A percentile compares a stretch with the other conserved stretches of the same genome.
phyloP scores from a whole-genome alignment of 2,329 filamentous ascomycete genomes.

The Pseudogymnoascus sp. region DNA sequence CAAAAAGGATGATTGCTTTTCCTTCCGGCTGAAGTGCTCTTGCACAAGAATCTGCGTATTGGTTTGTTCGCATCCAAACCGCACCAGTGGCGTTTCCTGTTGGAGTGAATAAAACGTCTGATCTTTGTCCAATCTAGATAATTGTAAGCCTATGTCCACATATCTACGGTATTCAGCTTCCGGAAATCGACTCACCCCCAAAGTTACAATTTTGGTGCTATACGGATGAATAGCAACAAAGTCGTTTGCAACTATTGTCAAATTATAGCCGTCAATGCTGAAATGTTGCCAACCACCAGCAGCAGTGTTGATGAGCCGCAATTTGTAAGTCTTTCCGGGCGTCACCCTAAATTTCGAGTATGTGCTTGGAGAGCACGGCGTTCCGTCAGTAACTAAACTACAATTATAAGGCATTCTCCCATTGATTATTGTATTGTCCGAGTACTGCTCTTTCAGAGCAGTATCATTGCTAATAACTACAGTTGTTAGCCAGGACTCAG shows the following conservation, averaged over 20 bases:
- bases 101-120: slow-evolving; percentile 40
- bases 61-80: slow-evolving; percentile 54
- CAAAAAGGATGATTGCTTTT: background rate
- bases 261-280: slow-evolving; percentile 42
- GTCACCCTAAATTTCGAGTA: slow-evolving; percentile 26
- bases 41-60: background rate
- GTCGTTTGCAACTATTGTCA: slow-evolving; percentile 61
- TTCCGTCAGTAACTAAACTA: slow-evolving; percentile 1
- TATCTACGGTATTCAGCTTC: background rate
- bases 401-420: slow-evolving; percentile 26
- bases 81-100: slow-evolving; percentile 36
- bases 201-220: slow-evolving; percentile 28
- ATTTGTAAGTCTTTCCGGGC: slow-evolving; percentile 37
- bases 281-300: slow-evolving; percentile 40
- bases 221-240: slow-evolving; percentile 48
- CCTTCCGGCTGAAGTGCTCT: background rate
- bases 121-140: slow-evolving; percentile 50
- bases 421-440: slow-evolving; percentile 24
- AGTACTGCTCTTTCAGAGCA: slow-evolving; percentile 1
- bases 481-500: slow-evolving; percentile 33
- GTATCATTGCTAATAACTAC: slow-evolving; percentile 22
- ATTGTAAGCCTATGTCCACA: slow-evolving; percentile 52
- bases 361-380: background rate
- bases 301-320: slow-evolving; percentile 43
- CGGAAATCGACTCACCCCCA: background rate